phyloP scores from a whole-genome alignment of 129 eudicot genomes.

The Centrapalus pauciflorus region DNA sequence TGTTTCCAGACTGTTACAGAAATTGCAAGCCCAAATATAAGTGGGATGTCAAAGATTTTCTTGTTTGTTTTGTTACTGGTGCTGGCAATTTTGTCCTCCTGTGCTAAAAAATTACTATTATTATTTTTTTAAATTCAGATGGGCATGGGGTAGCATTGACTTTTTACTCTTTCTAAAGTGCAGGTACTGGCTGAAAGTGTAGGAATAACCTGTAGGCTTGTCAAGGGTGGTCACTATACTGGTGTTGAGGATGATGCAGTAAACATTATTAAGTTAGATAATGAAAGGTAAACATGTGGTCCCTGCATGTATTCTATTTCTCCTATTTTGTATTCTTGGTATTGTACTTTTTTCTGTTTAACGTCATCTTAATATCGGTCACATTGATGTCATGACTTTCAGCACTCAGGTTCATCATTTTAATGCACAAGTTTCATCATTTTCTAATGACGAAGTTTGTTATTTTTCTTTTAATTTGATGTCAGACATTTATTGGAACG shows the following conservation, averaged over 20 bases:
- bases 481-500: not conserved
- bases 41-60: not conserved
- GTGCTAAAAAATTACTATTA: too few relatives aligned
- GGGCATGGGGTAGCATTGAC: conserved; percentile 7
- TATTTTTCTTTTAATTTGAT: not conserved
- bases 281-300: conserved; percentile 58
- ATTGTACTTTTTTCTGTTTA: conserved; percentile 9
- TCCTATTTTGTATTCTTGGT: not conserved
- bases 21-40: not conserved
- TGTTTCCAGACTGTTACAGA: not conserved
- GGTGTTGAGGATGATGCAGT: conserved; percentile 96
- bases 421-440: not conserved
- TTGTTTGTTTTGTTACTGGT: not conserved
- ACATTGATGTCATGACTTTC: not conserved
- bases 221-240: conserved; percentile 93
- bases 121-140: not conserved
- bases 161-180: conserved; percentile 21
- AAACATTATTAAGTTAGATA: conserved; percentile 67
- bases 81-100: conserved; percentile 1
- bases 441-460: not conserved
- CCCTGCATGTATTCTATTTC: not conserved
- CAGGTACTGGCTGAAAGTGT: conserved; percentile 87
- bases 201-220: conserved; percentile 85
- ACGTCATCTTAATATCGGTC: not conserved
- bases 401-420: not conserved